Evolutionary conservation across 345 rosid genomes (phyloP).

Genomic region (Eucalyptus albens): DNA sequence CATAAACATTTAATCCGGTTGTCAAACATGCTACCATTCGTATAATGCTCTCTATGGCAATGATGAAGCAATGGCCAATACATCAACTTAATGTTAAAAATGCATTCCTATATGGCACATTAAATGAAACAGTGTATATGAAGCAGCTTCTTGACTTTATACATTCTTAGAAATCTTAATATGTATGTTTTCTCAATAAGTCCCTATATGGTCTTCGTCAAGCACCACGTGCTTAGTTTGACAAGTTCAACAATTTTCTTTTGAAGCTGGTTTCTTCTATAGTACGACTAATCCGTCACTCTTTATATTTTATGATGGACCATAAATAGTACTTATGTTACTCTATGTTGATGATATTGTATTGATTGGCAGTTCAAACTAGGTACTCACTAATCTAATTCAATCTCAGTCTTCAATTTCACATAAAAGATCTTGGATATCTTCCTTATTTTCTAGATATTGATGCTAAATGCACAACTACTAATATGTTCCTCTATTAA

Average conservation of each 20-base stretch:
- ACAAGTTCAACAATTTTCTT: too few relatives aligned
- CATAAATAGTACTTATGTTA: fast-evolving
- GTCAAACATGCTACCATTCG: background rate
- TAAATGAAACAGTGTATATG: background rate
- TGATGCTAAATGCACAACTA: too few relatives aligned
- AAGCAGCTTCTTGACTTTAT: background rate
- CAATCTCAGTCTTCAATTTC: too few relatives aligned
- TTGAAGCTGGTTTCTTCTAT: background rate
- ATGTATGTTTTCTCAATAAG: background rate
- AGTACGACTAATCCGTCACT: background rate
- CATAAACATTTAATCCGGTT: background rate
- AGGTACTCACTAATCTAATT: background rate
- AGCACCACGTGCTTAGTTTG: background rate
- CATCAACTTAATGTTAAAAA: background rate
- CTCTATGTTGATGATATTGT: background rate
- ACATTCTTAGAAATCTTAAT: background rate
- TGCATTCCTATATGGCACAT: background rate
- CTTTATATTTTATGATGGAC: background rate
- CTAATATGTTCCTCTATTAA: fast-evolving
- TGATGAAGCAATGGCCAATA: background rate
- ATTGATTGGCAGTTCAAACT: fast-evolving
- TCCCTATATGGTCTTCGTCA: background rate
- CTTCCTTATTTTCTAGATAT: too few relatives aligned
- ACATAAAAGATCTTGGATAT: fast-evolving
- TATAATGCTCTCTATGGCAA: background rate